Base-by-base conservation (phyloP, 2,329 filamentous ascomycete species). In the Stachybotrys elegans region DNA sequence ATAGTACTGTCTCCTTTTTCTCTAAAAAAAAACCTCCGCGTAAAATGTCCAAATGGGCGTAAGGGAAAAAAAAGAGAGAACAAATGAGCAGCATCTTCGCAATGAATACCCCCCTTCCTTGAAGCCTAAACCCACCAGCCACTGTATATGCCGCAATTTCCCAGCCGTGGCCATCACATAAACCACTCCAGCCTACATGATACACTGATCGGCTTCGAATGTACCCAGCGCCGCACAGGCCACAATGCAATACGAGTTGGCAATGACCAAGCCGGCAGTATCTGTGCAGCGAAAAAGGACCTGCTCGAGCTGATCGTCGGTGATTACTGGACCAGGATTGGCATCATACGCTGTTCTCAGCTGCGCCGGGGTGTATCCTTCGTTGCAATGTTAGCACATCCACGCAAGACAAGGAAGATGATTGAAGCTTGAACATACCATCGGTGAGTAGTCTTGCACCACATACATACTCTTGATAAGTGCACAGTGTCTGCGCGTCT, bases 381-480 rank as follows among this genome's bases (percentile, higher is more conserved):
- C n/a, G n/a, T 29, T n/a, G n/a, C 25, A n/a, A 22, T 17, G 38
- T 40, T 40, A 25, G 22, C 22, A 40, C 16, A 40, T 25, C 38
- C n/a, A n/a, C n/a, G n/a, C n/a, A n/a, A n/a, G n/a, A 29, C 38
- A 22, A 3, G 20, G n/a, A 14, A 27, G 22, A 22, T 9, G 25
- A 29, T 29, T 14, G 3, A 23, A 19, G 38, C 38, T 21, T 8
- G n/a, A 25, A n/a, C 22, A n/a, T 25, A 40, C 38, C 38, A 22
- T 40, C 25, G 38, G 38, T 40, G 38, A 40, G 38, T n/a, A 40
- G 22, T 6, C 19, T 40, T 40, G 38, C 22, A 25, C 38, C 38
- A n/a, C 38, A 40, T 6, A 40, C 11, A 23, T 40, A 40, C 14
- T 40, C 38, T 25, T 40, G 38, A 25, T 40, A 40, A 13, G 17